Percentiles rank a stretch among this genome's conserved stretches.
phyloP scores from a whole-genome alignment of 306 rosid species.

The Vigna trinervia region DNA sequence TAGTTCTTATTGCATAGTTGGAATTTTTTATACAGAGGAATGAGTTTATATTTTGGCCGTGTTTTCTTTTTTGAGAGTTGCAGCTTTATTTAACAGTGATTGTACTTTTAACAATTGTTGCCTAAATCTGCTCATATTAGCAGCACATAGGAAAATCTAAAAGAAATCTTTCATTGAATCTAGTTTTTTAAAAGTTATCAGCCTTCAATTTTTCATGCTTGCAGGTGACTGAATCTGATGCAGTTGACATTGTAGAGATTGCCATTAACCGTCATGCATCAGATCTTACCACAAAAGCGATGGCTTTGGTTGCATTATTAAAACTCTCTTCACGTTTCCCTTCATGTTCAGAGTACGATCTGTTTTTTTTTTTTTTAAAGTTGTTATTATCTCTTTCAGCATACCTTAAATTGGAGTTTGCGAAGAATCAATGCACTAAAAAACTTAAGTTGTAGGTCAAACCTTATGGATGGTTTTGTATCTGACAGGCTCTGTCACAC shows the following conservation, averaged over 20 bases:
- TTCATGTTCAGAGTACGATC: constrained; percentile 87
- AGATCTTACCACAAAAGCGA: constrained; percentile 84
- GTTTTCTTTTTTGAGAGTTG: constrained; percentile 16
- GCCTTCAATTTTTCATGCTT: constrained; percentile 22
- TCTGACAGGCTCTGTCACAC: neutral
- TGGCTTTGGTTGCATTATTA: constrained; percentile 89
- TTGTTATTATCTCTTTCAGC: constrained; percentile 29
- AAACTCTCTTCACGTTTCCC: constrained; percentile 98
- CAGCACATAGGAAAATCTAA: constrained; percentile 26
- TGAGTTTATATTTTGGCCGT: constrained; percentile 5
- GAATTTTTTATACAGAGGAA: constrained; percentile 39
- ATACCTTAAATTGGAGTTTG: constrained; percentile 35
- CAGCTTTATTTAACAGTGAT: constrained; percentile 19
- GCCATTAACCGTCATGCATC: constrained; percentile 73
- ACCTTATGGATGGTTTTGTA: constrained; percentile 7
- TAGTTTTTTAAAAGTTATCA: too few relatives aligned
- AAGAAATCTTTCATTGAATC: neutral
- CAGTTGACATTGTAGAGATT: constrained; percentile 77
- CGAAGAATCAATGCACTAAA: neutral
- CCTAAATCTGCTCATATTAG: constrained; percentile 26
- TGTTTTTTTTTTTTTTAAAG: constrained; percentile 7
- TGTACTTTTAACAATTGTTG: constrained; percentile 32
- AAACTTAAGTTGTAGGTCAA: constrained; percentile 2
- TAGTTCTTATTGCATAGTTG: constrained; percentile 21
- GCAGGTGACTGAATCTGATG: constrained; percentile 94